These are phyloP conservation scores for Apiotrichum laibachii DNA, from an alignment of 1,284 basidiomycete genomes.

Conservation along the genomic window DNA sequence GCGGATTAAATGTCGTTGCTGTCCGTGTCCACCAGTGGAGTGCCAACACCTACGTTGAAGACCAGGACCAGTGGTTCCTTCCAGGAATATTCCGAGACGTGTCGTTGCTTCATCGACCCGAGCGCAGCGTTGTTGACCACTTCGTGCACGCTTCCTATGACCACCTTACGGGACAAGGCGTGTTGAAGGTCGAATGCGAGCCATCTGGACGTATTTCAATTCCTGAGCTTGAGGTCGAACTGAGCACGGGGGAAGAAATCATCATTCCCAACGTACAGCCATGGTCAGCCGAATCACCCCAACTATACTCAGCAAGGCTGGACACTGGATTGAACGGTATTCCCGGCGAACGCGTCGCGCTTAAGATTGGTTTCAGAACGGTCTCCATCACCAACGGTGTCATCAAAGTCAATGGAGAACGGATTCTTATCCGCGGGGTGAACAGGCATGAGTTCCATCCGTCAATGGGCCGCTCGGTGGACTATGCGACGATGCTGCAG, in stretches of 20 bases:
- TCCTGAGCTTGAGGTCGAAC: slow-evolving; percentile 25
- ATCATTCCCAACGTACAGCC: slow-evolving; percentile 15
- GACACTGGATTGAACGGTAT: too few relatives aligned
- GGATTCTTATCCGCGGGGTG: slow-evolving; percentile 26
- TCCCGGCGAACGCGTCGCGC: neutral
- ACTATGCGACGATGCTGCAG: slow-evolving; percentile 23
- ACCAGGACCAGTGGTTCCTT: slow-evolving; percentile 36
- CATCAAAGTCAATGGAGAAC: slow-evolving; percentile 28
- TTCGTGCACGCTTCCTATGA: slow-evolving; percentile 29
- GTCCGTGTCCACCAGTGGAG: slow-evolving; percentile 26
- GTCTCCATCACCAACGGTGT: slow-evolving; percentile 19
- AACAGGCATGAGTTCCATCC: slow-evolving; percentile 35
- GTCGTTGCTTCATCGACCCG: slow-evolving; percentile 24
- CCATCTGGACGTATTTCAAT: slow-evolving; percentile 19
- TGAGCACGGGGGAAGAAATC: slow-evolving; percentile 16
- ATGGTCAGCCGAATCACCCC: slow-evolving; percentile 29
- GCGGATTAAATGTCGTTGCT: slow-evolving; percentile 4
- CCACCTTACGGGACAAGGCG: slow-evolving; percentile 19
- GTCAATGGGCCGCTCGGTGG: slow-evolving; percentile 20
- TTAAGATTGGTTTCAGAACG: slow-evolving; percentile 29
- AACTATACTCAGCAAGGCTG: slow-evolving; percentile 14
- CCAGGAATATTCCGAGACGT: slow-evolving; percentile 33
- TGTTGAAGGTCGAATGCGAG: slow-evolving; percentile 24
- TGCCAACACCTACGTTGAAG: slow-evolving; percentile 24
- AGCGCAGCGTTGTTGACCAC: slow-evolving; percentile 17